Evolutionary conservation across 345 rosid species (phyloP).

Genomic region (Gossypium anomalum): DNA sequence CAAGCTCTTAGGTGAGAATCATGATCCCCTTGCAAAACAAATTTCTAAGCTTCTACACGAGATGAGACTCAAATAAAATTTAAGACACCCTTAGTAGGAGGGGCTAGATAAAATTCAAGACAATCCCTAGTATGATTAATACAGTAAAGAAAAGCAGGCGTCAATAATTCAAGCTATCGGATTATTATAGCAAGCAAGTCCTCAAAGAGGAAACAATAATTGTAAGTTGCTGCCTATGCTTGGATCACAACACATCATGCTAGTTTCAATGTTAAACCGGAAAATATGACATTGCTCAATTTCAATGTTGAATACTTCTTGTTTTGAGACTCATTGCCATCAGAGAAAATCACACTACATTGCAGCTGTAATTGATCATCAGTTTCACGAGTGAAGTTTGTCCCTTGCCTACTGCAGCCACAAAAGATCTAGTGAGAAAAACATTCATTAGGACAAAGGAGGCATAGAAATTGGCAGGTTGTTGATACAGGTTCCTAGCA

Average conservation of each 20-base stretch:
- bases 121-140: not conserved
- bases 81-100: no score
- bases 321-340: not conserved
- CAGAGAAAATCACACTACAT: conserved; percentile 2
- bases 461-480: not conserved
- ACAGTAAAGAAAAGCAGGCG: not conserved
- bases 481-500: not conserved
- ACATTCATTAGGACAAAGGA: not conserved
- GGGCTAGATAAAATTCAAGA: not conserved
- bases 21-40: no score
- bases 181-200: not conserved
- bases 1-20: no score
- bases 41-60: no score
- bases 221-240: not conserved
- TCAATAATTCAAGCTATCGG: not conserved
- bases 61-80: no score
- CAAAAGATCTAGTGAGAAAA: not conserved
- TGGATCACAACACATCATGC: not conserved
- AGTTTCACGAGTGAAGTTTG: not conserved
- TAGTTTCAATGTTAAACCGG: not conserved
- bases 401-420: not conserved
- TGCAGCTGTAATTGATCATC: not conserved
- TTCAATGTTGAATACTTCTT: not conserved
- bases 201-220: not conserved
- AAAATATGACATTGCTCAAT: not conserved